Evolutionary conservation across 768 basidiomycete species (phyloP).

Genomic region (Boletus reticuloceps): DNA sequence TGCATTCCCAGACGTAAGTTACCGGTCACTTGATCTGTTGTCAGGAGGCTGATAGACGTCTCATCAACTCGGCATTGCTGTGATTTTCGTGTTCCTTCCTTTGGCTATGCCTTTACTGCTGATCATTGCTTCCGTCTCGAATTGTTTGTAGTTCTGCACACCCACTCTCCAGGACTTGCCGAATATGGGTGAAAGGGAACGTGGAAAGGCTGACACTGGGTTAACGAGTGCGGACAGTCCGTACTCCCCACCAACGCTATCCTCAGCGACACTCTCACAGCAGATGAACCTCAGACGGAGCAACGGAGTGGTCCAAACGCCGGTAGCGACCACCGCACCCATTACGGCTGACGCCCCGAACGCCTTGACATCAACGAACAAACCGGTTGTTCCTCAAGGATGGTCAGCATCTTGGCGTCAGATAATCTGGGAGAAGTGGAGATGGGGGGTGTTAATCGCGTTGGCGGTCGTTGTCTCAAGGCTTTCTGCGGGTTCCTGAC

Average conservation of each 20-base stretch:
- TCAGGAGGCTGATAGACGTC: slow-evolving; percentile 21
- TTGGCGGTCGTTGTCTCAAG: slow-evolving; percentile 77
- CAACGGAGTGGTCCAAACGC: slow-evolving; percentile 19
- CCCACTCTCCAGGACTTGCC: slow-evolving; percentile 70
- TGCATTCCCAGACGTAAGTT: slow-evolving; percentile 83
- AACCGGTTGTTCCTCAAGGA: slow-evolving; percentile 38
- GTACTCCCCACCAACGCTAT: slow-evolving; percentile 11
- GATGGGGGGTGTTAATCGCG: slow-evolving; percentile 76
- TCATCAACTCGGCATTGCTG: slow-evolving; percentile 15
- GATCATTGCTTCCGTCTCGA: slow-evolving; percentile 15
- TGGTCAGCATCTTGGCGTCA: slow-evolving; percentile 64
- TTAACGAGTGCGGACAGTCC: slow-evolving; percentile 20
- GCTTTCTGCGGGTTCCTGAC: slow-evolving; percentile 53
- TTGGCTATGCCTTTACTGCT: slow-evolving; percentile 15
- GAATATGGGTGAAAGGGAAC: slow-evolving; percentile 88
- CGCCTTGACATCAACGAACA: slow-evolving; percentile 25
- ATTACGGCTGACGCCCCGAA: slow-evolving; percentile 16
- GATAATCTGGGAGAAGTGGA: slow-evolving; percentile 80
- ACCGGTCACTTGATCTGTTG: slow-evolving; percentile 13
- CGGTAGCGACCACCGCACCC: slow-evolving; percentile 10
- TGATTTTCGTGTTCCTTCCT: slow-evolving; percentile 14
- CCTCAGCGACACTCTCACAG: slow-evolving; percentile 21
- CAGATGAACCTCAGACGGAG: slow-evolving; percentile 21
- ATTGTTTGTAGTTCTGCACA: slow-evolving; percentile 59
- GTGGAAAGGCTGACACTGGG: slow-evolving; percentile 44